Base-by-base conservation (phyloP, 129 eudicot genomes). In the Pseudognaphalium luteoalbum region DNA sequence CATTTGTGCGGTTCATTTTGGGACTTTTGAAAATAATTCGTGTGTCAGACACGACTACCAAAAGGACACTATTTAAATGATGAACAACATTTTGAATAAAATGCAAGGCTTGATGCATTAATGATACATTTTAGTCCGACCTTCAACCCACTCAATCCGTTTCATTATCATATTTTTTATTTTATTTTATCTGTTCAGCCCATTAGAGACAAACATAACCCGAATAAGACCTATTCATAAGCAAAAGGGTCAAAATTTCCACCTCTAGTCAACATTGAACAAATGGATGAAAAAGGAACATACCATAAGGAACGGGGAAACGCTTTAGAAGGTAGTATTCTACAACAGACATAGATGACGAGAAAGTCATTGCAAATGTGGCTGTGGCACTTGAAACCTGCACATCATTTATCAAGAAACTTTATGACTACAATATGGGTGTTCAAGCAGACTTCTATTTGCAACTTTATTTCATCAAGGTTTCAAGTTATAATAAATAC, bases 371-470 rank as follows among this genome's bases (percentile, higher is more conserved):
- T 30, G 97, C 97, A 75, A 94, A 94, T 58, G 97, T 94, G 66
- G 98, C 98, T 7, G 98, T 94, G 75, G 98, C 98, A 91, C 98
- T 94, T 84, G 98, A 91, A 80, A 94, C 98, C 98, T 94, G 86
- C 68, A 61, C 28, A 67, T 30, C 4, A 28, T 29, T 15, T 20
- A 60, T 10, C 29, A 22, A 22, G 14, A 1, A 39, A 39, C 44
- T 39, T 39, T 1, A 7, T 39, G 44, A 39, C 44, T 39, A 39
- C 44, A 39, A 39, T 8, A 39, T 12, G 39, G 59, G 7, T 17
- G 21, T 6, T 17, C 21, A 16, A 51, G 4, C 20, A 15, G 3
- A 52, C 21, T 52, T 52, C 5, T 28, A 29, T 14, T 10, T 29
- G 19, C 50, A 8, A 66, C 16, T 42, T 56, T 56, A 61, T 60